Base-by-base conservation (phyloP, 1,284 basidiomycete species). In the Singerocomus inundabilis region DNA sequence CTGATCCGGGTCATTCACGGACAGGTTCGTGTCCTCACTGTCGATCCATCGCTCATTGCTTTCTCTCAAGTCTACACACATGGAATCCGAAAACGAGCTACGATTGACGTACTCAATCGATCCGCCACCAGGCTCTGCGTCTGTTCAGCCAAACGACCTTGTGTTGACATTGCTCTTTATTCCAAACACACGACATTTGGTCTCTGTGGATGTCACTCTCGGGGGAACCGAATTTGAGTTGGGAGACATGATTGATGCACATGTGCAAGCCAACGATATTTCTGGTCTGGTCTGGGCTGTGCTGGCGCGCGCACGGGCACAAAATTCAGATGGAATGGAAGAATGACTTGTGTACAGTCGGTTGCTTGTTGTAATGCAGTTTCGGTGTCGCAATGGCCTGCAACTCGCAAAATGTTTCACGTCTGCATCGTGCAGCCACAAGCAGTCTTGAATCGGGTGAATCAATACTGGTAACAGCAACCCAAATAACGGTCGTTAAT, bases 41-140 rank as follows among this genome's bases (percentile, higher is more conserved):
- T 68, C 74, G 1, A 70, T 90, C 11, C 88, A 92, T 56, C 79
- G 78, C 21, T 75, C 77, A 0, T 66, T 90, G 6, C 72, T 81
- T 36, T 79, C 78, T 21, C 78, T 92, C 52, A 72, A 80, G 44
- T 78, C 81, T 4, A 80, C 78, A 12, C 74, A 80, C 29, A 72
- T 78, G 1, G 74, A 77, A 15, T 84, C 87, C 2, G 85, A 89
- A 53, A 88, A 89, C 63, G 86, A 91, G 63, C 72, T 92, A 24
- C 78, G 79, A 36, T 73, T 93, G 36, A 80, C 79, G 15, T 93
- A 93, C 65, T 64, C 63, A 41, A 58, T 86, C 48, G 62, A 61
- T 25, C 57, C 66, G 30, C 53, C 68, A 2, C 42, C 31, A 3
- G 43, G 52, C 34, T 62, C 60, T 9, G 28, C n/a, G 8, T 55